Evolutionary conservation across 495 filamentous ascomycete genomes (phyloP), one percentile per base, ranked within the genome.

Genomic region (Pyrenula massariospora): DNA sequence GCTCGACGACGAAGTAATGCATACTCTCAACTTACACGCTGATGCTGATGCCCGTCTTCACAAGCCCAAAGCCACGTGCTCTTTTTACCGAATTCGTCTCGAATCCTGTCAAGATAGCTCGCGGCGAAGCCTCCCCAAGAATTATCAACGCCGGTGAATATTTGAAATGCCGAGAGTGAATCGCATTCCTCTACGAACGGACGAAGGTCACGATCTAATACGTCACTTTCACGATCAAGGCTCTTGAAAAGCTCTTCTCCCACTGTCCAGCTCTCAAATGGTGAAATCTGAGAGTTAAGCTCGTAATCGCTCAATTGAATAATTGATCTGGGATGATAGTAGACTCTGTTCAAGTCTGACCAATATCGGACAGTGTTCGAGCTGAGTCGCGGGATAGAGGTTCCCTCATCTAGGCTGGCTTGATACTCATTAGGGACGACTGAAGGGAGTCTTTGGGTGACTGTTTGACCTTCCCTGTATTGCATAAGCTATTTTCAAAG

Each of bases 181-280:
- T 99, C 93, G 58, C 91, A 93, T 69, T 96, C 93, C 70, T 99
- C 93, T 1, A 83, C 81, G 63, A 95, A 95, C 0, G 81, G 80
- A 56, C 94, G 78, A 24, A 97, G 63, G 66, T 99, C 94, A 20
- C 91, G 77, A 63, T 99, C 93, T 10, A 97, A 70, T 3, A 97
- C 60, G 62, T 96, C 91, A 58, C 88, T 81, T 60, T 96, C 91
- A 59, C 83, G 84, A 63, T 97, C 89, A 20, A 96, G 73, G 50
- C 77, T 79, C 22, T 68, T 73, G 61, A 97, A 99, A 2, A 99
- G 76, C 8, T 95, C 91, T 64, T 86, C 85, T 12, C 93, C 93
- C 11, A 80, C 73, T 25, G 75, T 71, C 83, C 85, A 94, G 54
- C 83, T 80, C 65, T 95, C 91, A 58, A 96, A 95, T 0, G 91